Evolutionary conservation across 228 moss, liverwort and hornwort species (phyloP), one percentile per base, ranked within the genome.

Genomic region (Sphagnum fallax): DNA sequence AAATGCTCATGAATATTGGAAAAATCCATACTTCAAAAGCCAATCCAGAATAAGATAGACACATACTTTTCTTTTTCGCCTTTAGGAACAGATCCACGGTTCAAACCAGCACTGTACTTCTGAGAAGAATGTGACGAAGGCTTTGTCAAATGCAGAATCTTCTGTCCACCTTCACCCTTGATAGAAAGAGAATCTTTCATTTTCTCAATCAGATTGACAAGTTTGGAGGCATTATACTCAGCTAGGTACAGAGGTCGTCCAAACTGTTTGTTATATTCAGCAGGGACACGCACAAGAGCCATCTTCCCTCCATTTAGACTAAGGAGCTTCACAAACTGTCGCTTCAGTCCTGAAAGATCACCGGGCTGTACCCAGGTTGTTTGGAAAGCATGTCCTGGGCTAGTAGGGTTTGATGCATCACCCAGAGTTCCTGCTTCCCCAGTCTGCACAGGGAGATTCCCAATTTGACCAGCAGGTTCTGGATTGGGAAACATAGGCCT

Each of bases 281-380:
- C 82, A 60, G 91, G 91, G 67, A 96, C 88, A 59, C 91, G 86
- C 7, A 77, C 76, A 16, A 93, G 83, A 76, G 84, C 89, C 86
- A 96, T 76, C 76, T 89, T 93, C 50, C 87, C 84, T 50, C 84
- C 86, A 52, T 91, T 70, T 75, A 77, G 70, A 58, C 70, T 79
- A 1, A 96, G 52, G 63, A 96, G 80, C 61, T 81, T 79, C 73
- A 88, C 82, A 14, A 96, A 82, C 77, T 93, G 93, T 74, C 70
- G 83, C 75, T 77, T 96, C 75, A 93, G 72, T 51, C 76, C 82
- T 64, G 60, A 58, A 4, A 91, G 66, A 72, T 87, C 89, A 55
- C 89, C 92, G 55, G 81, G 75, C 59, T 79, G 86, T 60, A 76
- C 70, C 65, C 79, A 78, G 16, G 75, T 52, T 52, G 66, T 74